Evolutionary conservation across 495 filamentous ascomycete genomes (phyloP).

Genomic region (Trichoderma parareesei): DNA sequence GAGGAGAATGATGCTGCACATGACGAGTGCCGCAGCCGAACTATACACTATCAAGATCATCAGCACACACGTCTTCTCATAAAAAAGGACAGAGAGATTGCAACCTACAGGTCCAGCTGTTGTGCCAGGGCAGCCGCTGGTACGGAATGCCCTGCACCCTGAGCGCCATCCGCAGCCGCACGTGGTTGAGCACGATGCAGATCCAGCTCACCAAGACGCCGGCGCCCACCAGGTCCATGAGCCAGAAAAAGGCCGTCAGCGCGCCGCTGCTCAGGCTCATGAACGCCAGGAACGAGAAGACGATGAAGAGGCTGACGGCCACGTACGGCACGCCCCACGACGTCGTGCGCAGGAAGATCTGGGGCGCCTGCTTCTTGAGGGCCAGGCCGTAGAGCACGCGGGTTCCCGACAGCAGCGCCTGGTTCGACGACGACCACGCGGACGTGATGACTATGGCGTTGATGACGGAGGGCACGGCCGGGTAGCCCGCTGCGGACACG

Average conservation of each 20-base stretch:
- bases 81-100: neutral
- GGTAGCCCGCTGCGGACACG: slow-evolving; percentile 55
- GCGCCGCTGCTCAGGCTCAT: slow-evolving; percentile 22
- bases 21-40: slow-evolving; percentile 31
- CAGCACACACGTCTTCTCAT: neutral
- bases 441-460: slow-evolving; percentile 61
- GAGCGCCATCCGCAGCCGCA: slow-evolving; percentile 59
- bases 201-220: slow-evolving; percentile 64
- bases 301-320: slow-evolving; percentile 44
- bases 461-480: slow-evolving; percentile 59
- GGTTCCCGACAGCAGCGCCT: slow-evolving; percentile 52
- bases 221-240: slow-evolving; percentile 60
- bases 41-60: slow-evolving; percentile 19
- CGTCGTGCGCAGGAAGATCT: slow-evolving; percentile 47
- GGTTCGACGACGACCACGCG: slow-evolving; percentile 54
- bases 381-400: slow-evolving; percentile 58
- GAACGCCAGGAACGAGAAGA: slow-evolving; percentile 37
- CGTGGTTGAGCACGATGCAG: slow-evolving; percentile 62
- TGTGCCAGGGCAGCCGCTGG: slow-evolving; percentile 44
- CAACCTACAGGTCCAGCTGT: slow-evolving; percentile 31
- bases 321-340: slow-evolving; percentile 49
- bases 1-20: slow-evolving; percentile 39
- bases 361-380: slow-evolving; percentile 49
- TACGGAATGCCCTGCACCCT: slow-evolving; percentile 42
- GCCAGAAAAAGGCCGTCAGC: slow-evolving; percentile 47